These are phyloP conservation scores for button mushroom (Agaricus bisporus) DNA, from an alignment of 768 basidiomycete genomes.

Conservation along the genomic window DNA sequence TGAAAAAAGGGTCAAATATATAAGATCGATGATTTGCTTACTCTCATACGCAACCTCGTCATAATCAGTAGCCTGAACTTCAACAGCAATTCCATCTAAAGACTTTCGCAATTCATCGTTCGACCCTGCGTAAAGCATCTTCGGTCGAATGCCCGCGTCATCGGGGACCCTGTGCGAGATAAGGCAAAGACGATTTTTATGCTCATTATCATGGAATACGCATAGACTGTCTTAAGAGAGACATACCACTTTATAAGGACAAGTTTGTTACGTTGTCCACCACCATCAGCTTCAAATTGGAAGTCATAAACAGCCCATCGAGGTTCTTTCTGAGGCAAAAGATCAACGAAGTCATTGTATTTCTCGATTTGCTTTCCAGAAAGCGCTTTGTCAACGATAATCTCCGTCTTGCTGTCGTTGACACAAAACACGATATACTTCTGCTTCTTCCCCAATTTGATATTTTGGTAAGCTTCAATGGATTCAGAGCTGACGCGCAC, in stretches of 20 bases:
- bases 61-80: slow-evolving; percentile 82
- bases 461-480: slow-evolving; percentile 50
- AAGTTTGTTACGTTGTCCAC: slow-evolving; percentile 82
- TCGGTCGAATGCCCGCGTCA: slow-evolving; percentile 75
- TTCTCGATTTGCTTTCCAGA: slow-evolving; percentile 17
- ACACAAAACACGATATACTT: slow-evolving; percentile 80
- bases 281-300: slow-evolving; percentile 68
- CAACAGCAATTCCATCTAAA: slow-evolving; percentile 70
- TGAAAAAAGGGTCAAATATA: slow-evolving; percentile 2
- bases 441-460: slow-evolving; percentile 61
- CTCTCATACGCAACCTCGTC: slow-evolving; percentile 71
- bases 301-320: slow-evolving; percentile 95
- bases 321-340: slow-evolving; percentile 70
- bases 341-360: slow-evolving; percentile 70
- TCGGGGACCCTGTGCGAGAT: slow-evolving; percentile 72
- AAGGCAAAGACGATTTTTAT: no score
- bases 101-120: slow-evolving; percentile 69
- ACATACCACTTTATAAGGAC: slow-evolving; percentile 82
- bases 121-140: slow-evolving; percentile 92
- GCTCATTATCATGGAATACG: not conserved
- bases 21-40: slow-evolving; percentile 26
- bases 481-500: slow-evolving; percentile 56
- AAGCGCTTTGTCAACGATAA: slow-evolving; percentile 70
- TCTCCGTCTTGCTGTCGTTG: slow-evolving; percentile 55
- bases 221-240: not conserved